Base-by-base conservation (phyloP, 805 yeast species). In the Candida suzukii region DNA sequence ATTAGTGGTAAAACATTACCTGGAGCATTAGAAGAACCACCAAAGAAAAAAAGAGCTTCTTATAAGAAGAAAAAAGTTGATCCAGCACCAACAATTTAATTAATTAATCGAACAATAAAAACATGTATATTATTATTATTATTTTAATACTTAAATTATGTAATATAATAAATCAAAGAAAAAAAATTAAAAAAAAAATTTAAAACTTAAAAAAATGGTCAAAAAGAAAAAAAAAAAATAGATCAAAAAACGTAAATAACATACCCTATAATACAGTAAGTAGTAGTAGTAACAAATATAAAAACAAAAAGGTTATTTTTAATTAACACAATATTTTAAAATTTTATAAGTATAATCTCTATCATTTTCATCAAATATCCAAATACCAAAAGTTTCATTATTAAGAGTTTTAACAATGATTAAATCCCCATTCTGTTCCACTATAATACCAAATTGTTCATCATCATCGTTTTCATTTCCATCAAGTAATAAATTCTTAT, bases 321-420 rank as follows among this genome's bases (percentile, higher is more conserved):
- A 52, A 16, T 54, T 60, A 30, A 51, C 46, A 46, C 64, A 60
- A 38, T 46, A 60, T 34, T 53, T 49, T 25, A 60, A 40, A 19
- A 60, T 41, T 51, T 78, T 75, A 50, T 66, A 74, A 33, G 84
- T 63, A 49, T 75, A 74, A 35, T 71, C 71, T 57, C 91, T 68
- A 52, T 83, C 90, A 8, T 71, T 75, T 35, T 73, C 79, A 42
- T 83, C 78, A 54, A 81, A 85, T 18, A 84, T 70, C 93, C 93
- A 85, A 37, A 85, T 63, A 1, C 95, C 95, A 57, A 72, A 84
- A 12, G 83, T 80, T 35, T 81, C 85, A 19, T 83, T 88, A 39
- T 74, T 64, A 39, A 80, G 63, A 52, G 78, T 80, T 55, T 79
- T 79, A 18, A 85, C 73, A 41, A 85, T 84, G 32, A 85, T 75